These are phyloP conservation scores for Fraxinus pennsylvanica DNA, from an alignment of 257 asterid genomes.

Conservation along the genomic window DNA sequence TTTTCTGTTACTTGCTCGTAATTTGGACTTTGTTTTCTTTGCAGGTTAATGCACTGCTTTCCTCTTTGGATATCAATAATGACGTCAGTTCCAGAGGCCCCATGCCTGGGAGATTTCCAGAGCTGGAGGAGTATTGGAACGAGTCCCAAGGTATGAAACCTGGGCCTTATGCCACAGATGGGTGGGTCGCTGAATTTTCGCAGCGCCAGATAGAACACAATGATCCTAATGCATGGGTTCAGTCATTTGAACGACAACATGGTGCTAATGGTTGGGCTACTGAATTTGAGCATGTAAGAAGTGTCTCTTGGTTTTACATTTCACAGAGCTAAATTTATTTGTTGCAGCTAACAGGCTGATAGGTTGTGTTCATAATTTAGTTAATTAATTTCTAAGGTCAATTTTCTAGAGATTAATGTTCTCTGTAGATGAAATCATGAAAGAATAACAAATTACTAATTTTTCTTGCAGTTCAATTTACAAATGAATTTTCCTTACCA, in stretches of 20 bases:
- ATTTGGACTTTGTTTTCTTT: slow-evolving; percentile 25
- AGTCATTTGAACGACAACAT: slow-evolving; percentile 86
- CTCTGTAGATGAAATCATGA: not conserved
- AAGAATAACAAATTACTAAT: not conserved
- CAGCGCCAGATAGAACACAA: slow-evolving; percentile 58
- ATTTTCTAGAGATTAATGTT: not conserved
- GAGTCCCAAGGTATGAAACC: slow-evolving; percentile 82
- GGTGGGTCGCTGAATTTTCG: slow-evolving; percentile 80
- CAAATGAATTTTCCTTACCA: slow-evolving; percentile 3
- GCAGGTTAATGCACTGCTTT: slow-evolving; percentile 90
- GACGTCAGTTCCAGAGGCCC: slow-evolving; percentile 72
- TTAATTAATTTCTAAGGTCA: not conserved
- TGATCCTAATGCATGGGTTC: slow-evolving; percentile 81
- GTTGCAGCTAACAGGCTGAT: slow-evolving; percentile 22
- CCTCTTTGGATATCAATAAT: slow-evolving; percentile 84
- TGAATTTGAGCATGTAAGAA: slow-evolving; percentile 91
- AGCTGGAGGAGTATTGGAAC: slow-evolving; percentile 90
- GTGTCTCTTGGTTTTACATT: slow-evolving; percentile 16
- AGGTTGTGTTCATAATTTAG: not conserved
- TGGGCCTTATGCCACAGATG: slow-evolving; percentile 60
- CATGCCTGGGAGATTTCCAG: slow-evolving; percentile 69
- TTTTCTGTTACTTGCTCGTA: slow-evolving; percentile 8
- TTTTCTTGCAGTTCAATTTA: slow-evolving; percentile 4
- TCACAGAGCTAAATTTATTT: slow-evolving; percentile 22
- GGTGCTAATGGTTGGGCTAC: slow-evolving; percentile 95